Evolutionary conservation across 164 flowering plant genomes (phyloP).

Genomic region (Piper longum): DNA sequence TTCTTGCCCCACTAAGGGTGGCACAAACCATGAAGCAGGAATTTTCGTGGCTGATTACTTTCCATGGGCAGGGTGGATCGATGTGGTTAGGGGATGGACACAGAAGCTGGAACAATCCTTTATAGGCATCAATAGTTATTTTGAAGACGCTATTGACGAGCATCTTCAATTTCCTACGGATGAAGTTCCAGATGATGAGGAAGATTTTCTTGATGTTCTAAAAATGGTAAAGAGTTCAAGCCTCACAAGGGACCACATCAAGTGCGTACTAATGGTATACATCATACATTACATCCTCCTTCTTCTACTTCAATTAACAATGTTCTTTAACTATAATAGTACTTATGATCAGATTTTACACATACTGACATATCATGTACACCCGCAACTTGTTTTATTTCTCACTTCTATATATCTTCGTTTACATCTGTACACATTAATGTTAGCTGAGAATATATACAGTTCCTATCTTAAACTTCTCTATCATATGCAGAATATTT

Average conservation of each 20-base stretch:
- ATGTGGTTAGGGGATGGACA: background rate
- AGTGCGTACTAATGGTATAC: background rate
- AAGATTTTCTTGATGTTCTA: background rate
- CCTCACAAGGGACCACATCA: slow-evolving; percentile 1
- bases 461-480: background rate
- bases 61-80: background rate
- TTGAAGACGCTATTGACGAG: background rate
- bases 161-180: background rate
- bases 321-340: no score
- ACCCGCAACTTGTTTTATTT: no score
- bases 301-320: no score
- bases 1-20: no score
- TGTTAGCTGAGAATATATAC: no score
- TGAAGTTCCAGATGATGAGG: background rate
- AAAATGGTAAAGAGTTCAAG: background rate
- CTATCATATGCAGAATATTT: background rate
- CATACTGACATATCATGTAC: no score
- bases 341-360: no score
- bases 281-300: no score
- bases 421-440: no score
- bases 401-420: no score
- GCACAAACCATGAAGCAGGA: no score
- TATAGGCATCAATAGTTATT: background rate
- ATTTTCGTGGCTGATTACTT: background rate
- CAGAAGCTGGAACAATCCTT: background rate